A percentile compares a stretch with the other conserved stretches of the same genome.
phyloP scores from a whole-genome alignment of 352 stramenopile genomes.

The Globisporangium carolinianum region DNA sequence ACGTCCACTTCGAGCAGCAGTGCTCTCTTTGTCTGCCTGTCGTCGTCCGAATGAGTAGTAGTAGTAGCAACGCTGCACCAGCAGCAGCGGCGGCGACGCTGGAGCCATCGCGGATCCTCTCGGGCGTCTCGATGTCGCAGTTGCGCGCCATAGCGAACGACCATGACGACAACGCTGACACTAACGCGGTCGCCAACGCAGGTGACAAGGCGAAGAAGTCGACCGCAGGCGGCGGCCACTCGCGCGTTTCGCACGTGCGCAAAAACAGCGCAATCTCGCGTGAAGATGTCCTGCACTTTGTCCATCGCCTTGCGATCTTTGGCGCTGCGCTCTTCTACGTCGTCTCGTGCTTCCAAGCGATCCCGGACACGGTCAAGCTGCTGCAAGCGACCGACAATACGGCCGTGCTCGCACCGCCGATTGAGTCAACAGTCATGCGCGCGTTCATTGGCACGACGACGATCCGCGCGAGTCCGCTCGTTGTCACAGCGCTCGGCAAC shows the following conservation, averaged over 20 bases:
- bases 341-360: conserved; percentile 7
- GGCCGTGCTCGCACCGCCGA: background rate
- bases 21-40: no score
- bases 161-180: background rate
- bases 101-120: background rate
- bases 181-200: background rate
- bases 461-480: conserved; percentile 25
- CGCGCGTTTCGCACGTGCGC: background rate
- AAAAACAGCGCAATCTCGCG: conserved; percentile 2
- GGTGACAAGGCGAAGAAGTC: background rate
- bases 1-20: no score
- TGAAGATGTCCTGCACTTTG: conserved; percentile 4
- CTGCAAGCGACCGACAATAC: conserved; percentile 10
- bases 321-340: conserved; percentile 7
- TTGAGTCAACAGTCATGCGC: conserved; percentile 15
- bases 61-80: background rate
- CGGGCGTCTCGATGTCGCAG: conserved; percentile 3
- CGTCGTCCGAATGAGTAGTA: no score
- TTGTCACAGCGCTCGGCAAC: conserved; percentile 15
- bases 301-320: conserved; percentile 10
- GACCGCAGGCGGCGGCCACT: background rate
- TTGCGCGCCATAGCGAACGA: background rate
- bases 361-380: conserved; percentile 6
- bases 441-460: conserved; percentile 8
- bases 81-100: no score